phyloP scores from a whole-genome alignment of 495 filamentous ascomycete genomes.

The Corynascus novoguineensis region DNA sequence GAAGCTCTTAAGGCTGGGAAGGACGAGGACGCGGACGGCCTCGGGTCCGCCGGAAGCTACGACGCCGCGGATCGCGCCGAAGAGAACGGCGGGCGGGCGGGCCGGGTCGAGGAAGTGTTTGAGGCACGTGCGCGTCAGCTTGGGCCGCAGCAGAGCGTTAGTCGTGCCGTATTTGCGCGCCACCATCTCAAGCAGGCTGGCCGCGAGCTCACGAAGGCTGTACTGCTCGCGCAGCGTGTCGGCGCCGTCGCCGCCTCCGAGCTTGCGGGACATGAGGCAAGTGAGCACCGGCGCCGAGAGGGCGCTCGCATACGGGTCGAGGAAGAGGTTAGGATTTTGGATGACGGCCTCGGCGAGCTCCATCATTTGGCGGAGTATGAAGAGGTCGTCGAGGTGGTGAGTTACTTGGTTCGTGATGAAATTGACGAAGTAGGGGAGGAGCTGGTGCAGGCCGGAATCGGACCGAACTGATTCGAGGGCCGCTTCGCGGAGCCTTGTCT shows the following conservation, averaged over 20 bases:
- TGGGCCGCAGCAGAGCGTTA: constrained; percentile 72
- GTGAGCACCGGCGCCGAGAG: constrained; percentile 87
- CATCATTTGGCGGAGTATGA: constrained; percentile 85
- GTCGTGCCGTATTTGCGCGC: constrained; percentile 66
- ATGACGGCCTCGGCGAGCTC: constrained; percentile 76
- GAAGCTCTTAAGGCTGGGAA: constrained; percentile 76
- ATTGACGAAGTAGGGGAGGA: constrained; percentile 91
- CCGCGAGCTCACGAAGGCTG: constrained; percentile 75
- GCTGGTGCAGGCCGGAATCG: constrained; percentile 89
- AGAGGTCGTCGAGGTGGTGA: constrained; percentile 78
- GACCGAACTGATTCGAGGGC: constrained; percentile 73
- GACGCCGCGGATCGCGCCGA: constrained; percentile 77
- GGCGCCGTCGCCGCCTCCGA: constrained; percentile 46
- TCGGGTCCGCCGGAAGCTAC: constrained; percentile 69
- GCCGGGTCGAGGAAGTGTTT: constrained; percentile 83
- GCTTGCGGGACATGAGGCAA: constrained; percentile 79
- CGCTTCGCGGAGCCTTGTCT: constrained; percentile 64
- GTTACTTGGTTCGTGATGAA: constrained; percentile 94
- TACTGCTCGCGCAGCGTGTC: constrained; percentile 57
- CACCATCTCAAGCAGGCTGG: constrained; percentile 68
- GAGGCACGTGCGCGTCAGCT: constrained; percentile 84
- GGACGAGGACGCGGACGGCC: constrained; percentile 68
- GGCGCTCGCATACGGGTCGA: constrained; percentile 85
- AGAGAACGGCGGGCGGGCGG: constrained; percentile 73
- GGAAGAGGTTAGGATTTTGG: constrained; percentile 72